Percentiles rank a stretch among this genome's conserved stretches.
Evolutionary conservation across 108 stramenopile genomes (phyloP).

Genomic region (Cylindrotheca fusiformis): DNA sequence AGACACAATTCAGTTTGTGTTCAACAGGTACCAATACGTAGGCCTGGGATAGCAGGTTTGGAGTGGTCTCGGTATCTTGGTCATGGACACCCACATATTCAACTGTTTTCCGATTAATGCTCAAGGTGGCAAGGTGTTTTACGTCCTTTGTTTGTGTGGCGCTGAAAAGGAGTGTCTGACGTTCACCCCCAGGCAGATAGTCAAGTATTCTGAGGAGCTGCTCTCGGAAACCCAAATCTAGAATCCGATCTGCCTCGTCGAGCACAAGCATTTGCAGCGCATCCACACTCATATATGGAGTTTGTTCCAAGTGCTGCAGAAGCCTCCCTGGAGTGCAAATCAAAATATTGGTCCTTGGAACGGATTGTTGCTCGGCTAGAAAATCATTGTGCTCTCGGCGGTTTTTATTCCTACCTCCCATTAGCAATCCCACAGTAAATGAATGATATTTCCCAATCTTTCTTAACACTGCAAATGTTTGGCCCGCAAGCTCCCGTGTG

Average conservation of each 20-base stretch:
- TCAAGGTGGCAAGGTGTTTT: slow-evolving; percentile 93
- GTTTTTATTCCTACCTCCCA: slow-evolving; percentile 74
- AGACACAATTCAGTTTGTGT: slow-evolving; percentile 95
- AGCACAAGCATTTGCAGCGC: slow-evolving; percentile 90
- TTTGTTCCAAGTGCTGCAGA: slow-evolving; percentile 98
- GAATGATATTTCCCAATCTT: slow-evolving; percentile 82
- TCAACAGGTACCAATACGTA: slow-evolving; percentile 85
- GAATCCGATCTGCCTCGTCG: slow-evolving; percentile 97
- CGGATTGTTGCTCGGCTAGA: slow-evolving; percentile 78
- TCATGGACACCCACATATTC: slow-evolving; percentile 98
- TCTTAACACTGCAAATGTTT: slow-evolving; percentile 95
- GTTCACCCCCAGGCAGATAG: slow-evolving; percentile 77
- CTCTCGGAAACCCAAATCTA: slow-evolving; percentile 97
- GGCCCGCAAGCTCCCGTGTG: slow-evolving; percentile 99
- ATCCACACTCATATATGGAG: slow-evolving; percentile 89
- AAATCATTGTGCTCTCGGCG: slow-evolving; percentile 85
- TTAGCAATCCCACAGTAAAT: slow-evolving; percentile 93
- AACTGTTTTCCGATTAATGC: slow-evolving; percentile 66
- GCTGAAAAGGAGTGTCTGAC: slow-evolving; percentile 98
- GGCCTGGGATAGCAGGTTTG: slow-evolving; percentile 82
- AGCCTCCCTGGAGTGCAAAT: slow-evolving; percentile 96
- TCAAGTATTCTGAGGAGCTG: slow-evolving; percentile 91
- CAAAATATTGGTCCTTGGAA: slow-evolving; percentile 88
- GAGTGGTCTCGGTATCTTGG: slow-evolving; percentile 79
- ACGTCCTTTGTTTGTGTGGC: slow-evolving; percentile 98